phyloP scores from a whole-genome alignment of 139 green algal species.

The Edaphochlamys debaryana region DNA sequence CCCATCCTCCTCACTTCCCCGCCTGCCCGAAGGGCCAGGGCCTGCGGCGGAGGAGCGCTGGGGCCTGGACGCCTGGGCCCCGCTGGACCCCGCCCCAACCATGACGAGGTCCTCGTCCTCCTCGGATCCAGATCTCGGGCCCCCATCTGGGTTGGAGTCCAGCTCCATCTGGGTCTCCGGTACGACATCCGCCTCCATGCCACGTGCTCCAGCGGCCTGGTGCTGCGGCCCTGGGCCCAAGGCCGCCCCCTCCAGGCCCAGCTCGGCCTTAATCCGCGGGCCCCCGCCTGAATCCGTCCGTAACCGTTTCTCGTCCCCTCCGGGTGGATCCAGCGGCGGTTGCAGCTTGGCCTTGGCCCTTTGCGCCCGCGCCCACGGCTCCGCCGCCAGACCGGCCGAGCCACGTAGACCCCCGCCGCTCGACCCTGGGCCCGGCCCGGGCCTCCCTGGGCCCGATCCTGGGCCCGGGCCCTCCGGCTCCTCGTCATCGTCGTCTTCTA shows the following conservation, averaged over 20 bases:
- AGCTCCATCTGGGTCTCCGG: constrained; percentile 10
- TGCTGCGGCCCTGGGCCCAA: not conserved
- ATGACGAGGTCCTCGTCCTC: not conserved
- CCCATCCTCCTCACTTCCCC: too few species aligned
- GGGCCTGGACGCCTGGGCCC: too few species aligned
- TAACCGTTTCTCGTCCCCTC: not conserved
- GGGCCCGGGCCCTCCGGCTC: too few species aligned
- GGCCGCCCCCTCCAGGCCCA: too few species aligned
- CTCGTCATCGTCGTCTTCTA: constrained; percentile 16
- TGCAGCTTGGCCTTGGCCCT: not conserved
- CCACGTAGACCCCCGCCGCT: not conserved
- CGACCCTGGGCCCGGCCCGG: not conserved
- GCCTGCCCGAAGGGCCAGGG: too few species aligned
- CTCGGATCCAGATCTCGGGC: not conserved
- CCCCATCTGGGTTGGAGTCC: not conserved
- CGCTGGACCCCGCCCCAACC: too few species aligned
- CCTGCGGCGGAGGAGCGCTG: too few species aligned
- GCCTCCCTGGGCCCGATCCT: too few species aligned
- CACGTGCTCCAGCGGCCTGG: too few species aligned
- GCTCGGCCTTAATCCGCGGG: too few species aligned
- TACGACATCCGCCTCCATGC: not conserved
- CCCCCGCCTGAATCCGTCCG: too few species aligned
- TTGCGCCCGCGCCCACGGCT: not conserved
- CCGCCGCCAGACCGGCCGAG: not conserved
- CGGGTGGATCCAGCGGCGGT: not conserved